A percentile compares a stretch with the other conserved stretches of the same genome.
phyloP scores from a whole-genome alignment of 352 stramenopile genomes.

The Nothophytophthora sp. region DNA sequence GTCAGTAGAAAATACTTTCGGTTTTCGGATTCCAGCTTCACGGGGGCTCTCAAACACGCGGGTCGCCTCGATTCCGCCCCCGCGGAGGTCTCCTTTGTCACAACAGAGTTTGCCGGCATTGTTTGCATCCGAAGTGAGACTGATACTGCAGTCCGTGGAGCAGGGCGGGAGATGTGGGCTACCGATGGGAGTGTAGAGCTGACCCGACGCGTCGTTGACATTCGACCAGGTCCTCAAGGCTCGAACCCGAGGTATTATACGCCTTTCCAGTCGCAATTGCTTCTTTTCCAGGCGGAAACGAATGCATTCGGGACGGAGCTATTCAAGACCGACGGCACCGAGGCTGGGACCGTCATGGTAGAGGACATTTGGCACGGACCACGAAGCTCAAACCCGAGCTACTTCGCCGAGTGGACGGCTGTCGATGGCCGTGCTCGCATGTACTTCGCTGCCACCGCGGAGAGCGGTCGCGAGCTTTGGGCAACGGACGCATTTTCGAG shows the following conservation, averaged over 20 bases:
- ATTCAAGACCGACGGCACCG: conserved; percentile 59
- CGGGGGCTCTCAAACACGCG: conserved; percentile 66
- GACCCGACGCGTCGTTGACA: conserved; percentile 50
- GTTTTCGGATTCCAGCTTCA: conserved; percentile 70
- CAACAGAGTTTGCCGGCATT: conserved; percentile 69
- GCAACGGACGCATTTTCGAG: conserved; percentile 47
- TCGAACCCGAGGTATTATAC: conserved; percentile 51
- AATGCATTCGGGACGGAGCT: conserved; percentile 49
- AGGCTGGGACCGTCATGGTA: conserved; percentile 39
- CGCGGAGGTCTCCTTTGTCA: conserved; percentile 28
- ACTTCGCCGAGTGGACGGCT: conserved; percentile 41
- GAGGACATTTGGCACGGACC: conserved; percentile 56
- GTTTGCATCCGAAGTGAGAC: conserved; percentile 50
- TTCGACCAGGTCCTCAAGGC: conserved; percentile 26
- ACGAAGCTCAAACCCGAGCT: conserved; percentile 41
- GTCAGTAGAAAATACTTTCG: conserved; percentile 57
- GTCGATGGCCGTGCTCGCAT: conserved; percentile 29
- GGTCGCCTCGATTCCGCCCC: conserved; percentile 43
- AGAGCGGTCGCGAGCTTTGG: conserved; percentile 70
- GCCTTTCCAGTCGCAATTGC: conserved; percentile 27
- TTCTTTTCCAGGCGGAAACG: conserved; percentile 60
- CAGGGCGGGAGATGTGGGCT: conserved; percentile 64
- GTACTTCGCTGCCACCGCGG: conserved; percentile 54
- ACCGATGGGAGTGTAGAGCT: conserved; percentile 41
- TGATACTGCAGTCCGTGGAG: not conserved